Conservation (phyloP, 352 stramenopile genomes). For the Peronospora destructor region DNA sequence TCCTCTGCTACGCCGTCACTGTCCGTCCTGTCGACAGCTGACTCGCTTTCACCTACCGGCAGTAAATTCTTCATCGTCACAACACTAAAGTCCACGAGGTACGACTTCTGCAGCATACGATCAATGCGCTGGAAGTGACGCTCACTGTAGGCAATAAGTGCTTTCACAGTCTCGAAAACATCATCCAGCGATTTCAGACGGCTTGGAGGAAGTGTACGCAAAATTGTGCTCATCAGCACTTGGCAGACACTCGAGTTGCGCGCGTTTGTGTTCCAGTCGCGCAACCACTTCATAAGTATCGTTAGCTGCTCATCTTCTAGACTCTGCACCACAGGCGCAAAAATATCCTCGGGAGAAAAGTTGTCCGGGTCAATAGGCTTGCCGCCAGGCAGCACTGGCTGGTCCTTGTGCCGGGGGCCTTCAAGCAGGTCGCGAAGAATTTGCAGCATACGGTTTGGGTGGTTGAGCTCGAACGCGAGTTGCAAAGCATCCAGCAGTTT, state of each 20-base stretch:
- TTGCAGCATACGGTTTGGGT: constrained; percentile 91
- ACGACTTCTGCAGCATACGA: constrained; percentile 93
- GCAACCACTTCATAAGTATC: constrained; percentile 90
- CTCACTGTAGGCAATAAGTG: constrained; percentile 94
- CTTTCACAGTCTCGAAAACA: constrained; percentile 81
- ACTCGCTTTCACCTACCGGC: constrained; percentile 29
- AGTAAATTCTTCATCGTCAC: constrained; percentile 83
- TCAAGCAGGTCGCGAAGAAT: constrained; percentile 84
- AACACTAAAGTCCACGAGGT: constrained; percentile 93
- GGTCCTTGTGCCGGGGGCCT: constrained; percentile 56
- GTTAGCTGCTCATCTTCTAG: constrained; percentile 81
- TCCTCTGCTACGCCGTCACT: constrained; percentile 28
- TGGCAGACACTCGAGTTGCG: constrained; percentile 92
- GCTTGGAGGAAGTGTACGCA: constrained; percentile 60
- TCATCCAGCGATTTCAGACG: constrained; percentile 68
- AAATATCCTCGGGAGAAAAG: constrained; percentile 60
- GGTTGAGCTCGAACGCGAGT: constrained; percentile 89
- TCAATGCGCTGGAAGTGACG: constrained; percentile 96
- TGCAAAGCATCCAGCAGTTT: constrained; percentile 82
- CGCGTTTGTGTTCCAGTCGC: constrained; percentile 97
- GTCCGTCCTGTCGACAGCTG: constrained; percentile 34
- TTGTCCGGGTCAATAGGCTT: constrained; percentile 41
- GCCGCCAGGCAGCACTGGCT: constrained; percentile 33
- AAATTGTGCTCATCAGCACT: constrained; percentile 87
- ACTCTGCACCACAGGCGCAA: constrained; percentile 52